Percentiles rank a stretch among this genome's conserved stretches.
phyloP scores from a whole-genome alignment of 164 flowering plant species.

The Magnolia kwangsiensis region DNA sequence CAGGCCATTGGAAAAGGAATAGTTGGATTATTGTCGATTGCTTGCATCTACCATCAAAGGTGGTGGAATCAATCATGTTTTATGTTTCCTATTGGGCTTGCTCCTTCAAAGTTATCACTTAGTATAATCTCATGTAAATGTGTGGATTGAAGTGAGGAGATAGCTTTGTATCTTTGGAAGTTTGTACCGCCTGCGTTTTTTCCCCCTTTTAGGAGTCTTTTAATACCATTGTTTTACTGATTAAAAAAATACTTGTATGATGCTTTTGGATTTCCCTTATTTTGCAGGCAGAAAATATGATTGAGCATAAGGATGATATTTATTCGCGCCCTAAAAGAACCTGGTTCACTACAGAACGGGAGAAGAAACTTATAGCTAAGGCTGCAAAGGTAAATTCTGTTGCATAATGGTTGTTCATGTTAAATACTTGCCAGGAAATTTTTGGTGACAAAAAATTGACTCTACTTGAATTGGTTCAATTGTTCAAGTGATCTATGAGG shows the following conservation, averaged over 20 bases:
- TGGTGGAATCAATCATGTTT: neutral
- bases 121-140: too few relatives aligned
- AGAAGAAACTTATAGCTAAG: slow-evolving; percentile 63
- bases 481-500: too few relatives aligned
- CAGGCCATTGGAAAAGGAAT: too few relatives aligned
- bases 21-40: too few relatives aligned
- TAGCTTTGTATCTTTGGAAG: neutral
- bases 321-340: slow-evolving; percentile 90
- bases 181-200: too few relatives aligned
- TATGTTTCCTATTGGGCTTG: neutral
- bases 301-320: slow-evolving; percentile 75
- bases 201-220: neutral
- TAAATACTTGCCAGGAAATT: neutral
- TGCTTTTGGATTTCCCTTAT: neutral
- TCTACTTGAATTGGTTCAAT: too few relatives aligned
- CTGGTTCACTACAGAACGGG: slow-evolving; percentile 85
- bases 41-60: neutral
- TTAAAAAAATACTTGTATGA: too few relatives aligned
- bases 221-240: neutral
- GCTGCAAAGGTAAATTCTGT: slow-evolving; percentile 58
- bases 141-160: neutral
- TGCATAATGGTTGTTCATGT: neutral
- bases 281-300: slow-evolving; percentile 92
- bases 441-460: too few relatives aligned
- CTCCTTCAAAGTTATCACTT: neutral